Base-by-base conservation (phyloP, 352 stramenopile species). In the Phytophthora megakarya region DNA sequence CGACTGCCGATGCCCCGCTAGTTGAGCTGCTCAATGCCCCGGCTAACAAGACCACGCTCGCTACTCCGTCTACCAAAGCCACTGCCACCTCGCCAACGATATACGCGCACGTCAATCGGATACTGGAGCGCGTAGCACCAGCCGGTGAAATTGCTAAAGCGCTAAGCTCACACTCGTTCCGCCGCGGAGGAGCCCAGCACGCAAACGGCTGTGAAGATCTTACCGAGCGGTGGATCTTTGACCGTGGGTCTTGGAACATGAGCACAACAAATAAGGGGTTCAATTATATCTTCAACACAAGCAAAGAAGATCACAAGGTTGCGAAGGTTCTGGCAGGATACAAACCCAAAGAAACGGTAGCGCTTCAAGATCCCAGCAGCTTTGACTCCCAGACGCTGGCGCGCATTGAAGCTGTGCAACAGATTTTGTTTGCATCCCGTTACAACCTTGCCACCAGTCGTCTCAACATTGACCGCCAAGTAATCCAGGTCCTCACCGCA, bases 151-250 rank as follows among this genome's bases (percentile, higher is more conserved):
- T 74, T 0, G 18, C 44, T 5, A 52, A 42, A 4, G 9, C 26
- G 6, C 42, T 72, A 1, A 67, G 53, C 1, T 76, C 63, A 1
- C 72, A 74, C n/a, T 72, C 67, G 0, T 74, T 79, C 48, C 37
- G 57, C 0, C 54, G 65, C 15, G 59, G 44, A 3, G 57, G 47
- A 4, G 28, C 38, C 3, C 57, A 65, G 28, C 57, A 59, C 19
- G 46, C 40, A 26, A 65, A 59, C 38, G 57, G 57, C 21, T 53
- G 33, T 5, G 50, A 65, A 3, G 23, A 32, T 0, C 18, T 64
- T 13, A 63, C 25, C 8, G 30, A n/a, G 6, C 33, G 22, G 13
- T 67, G 64, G 38, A 67, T 64, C 8, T 67, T 50, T 15, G 30
- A 58, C 9, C 50, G 57, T 9, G 46, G 57, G 0, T 21, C 46